Base-by-base conservation (phyloP, 768 basidiomycete species). In the Plicaturopsis crispa region DNA sequence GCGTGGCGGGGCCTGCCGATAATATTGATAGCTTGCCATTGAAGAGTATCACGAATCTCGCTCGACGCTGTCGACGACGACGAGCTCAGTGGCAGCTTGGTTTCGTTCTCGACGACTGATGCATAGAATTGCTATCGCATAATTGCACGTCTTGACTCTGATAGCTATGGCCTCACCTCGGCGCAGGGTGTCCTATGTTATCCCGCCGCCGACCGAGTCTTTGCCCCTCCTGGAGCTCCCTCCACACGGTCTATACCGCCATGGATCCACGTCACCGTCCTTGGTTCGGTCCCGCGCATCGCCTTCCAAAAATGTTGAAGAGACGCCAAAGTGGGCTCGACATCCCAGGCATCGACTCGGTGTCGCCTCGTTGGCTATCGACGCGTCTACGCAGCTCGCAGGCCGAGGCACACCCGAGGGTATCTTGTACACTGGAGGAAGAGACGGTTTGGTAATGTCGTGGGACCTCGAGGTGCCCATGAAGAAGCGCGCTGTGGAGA, bases 341-440 rank as follows among this genome's bases (percentile, higher is more conserved):
- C 77, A 85, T 45, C 84, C 87, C n/a, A 72, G 81, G 22, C 92
- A 97, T 61, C 76, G 90, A 16, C 73, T 97, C 0, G 89, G 89
- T 3, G 79, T 92, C 24, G 78, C 85, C 1, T 81, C 86, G 1
- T 71, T 97, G n/a, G 92, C 87, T 0, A 65, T 97, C 16, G 92
- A 97, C 59, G 71, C 75, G 0, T 81, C 87, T 1, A 94, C 92
- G 2, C 72, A 73, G 33, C 70, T 96, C 5, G 54, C 70, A n/a
- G 82, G 82, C 4, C 67, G 65, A n/a, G 42, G 57, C 4, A 51
- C 69, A 4, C 91, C 92, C 0, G 79, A 87, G 47, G 92, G 92
- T 4, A 92, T 96, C 30, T 61, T 96, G 2, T 96, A 96, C 55
- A 80, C 88, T 2, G 91, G 83, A 19, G 91, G 89, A 17, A 67